Evolutionary conservation across 164 flowering plant species (phyloP), one percentile per base, ranked within the genome.

Genomic region (Piper longum): DNA sequence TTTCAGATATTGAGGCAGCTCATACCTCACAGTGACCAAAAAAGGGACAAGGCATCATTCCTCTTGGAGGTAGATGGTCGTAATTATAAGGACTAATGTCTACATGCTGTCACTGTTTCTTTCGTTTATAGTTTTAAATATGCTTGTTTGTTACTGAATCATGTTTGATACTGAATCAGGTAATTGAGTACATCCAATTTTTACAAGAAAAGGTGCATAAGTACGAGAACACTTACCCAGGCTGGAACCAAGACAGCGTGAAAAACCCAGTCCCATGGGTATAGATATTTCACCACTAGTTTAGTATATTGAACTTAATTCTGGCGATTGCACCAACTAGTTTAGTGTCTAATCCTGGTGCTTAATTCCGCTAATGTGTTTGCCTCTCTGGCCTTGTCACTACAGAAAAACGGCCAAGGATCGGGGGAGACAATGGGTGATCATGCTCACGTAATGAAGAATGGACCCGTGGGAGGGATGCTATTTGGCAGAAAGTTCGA

Each of bases 11-110:
- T 93, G 78, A 88, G 95, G 78, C 89, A 87, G 41, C 76, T 93
- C 40, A 81, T 93, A 65, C 98, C 98, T 4, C 76, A 84, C 51
- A 78, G 85, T 74, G 97, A 93, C 72, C 97, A 90, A 61, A 93
- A 93, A 77, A 82, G 96, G 72, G 98, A 93, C 67, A 93, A 96
- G 17, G 98, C 98, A 41, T 90, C 98, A 8, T 93, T 93, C 70
- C 75, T 89, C 17, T 67, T 88, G 57, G 97, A 93, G 96, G 98
- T 92, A 75, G 17, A 9, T 16, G 36, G 36, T 26, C 36, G 1
- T 26, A 26, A 26, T 5, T 4, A 17, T 18, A 11, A 57, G 19
- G 19, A 18, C 59, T 3, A n/a, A 18, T 39, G 17, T 0, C 19
- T 9, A 7, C 59, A 16, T 16, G 18, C 9, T 18, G 41, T 17